A percentile compares a stretch with the other conserved stretches of the same genome.
Conservation (phyloP, 495 filamentous ascomycete genomes). For the Trichocladium antarcticum region DNA sequence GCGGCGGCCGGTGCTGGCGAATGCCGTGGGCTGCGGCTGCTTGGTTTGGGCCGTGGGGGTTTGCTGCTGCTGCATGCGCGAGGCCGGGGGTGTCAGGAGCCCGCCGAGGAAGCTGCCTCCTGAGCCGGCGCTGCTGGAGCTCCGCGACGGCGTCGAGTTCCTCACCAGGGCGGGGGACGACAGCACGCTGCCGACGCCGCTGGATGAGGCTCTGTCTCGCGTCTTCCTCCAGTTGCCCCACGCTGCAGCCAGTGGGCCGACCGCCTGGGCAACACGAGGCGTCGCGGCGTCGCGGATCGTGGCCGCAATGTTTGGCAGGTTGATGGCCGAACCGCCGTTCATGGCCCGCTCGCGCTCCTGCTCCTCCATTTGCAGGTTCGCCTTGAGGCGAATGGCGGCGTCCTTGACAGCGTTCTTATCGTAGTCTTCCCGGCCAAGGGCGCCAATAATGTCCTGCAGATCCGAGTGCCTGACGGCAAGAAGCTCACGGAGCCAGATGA, state of each 20-base stretch:
- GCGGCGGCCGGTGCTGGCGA: constrained; percentile 41
- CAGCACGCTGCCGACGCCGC: constrained; percentile 29
- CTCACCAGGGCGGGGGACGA: constrained; percentile 33
- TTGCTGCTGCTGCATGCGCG: constrained; percentile 43
- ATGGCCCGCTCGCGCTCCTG: constrained; percentile 69
- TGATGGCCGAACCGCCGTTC: constrained; percentile 46
- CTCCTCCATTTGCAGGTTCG: constrained; percentile 94
- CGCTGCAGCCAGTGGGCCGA: constrained; percentile 66
- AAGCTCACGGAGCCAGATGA: constrained; percentile 87
- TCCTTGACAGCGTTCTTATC: constrained; percentile 70
- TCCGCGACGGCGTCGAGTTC: constrained; percentile 55
- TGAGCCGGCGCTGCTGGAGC: constrained; percentile 34
- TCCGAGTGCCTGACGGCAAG: constrained; percentile 83
- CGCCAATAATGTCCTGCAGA: constrained; percentile 78
- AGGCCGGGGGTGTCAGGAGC: constrained; percentile 71
- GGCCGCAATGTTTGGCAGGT: constrained; percentile 43
- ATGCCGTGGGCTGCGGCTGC: constrained; percentile 34
- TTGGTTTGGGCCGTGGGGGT: constrained; percentile 33
- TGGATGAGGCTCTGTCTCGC: constrained; percentile 56
- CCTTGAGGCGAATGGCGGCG: constrained; percentile 81
- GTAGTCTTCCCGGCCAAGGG: constrained; percentile 59
- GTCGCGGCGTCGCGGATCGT: constrained; percentile 50
- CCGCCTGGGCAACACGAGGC: constrained; percentile 66
- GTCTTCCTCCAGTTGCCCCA: constrained; percentile 65
- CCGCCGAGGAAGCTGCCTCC: constrained; percentile 49